phyloP scores from a whole-genome alignment of 106 monocot genomes.

The Posidonia australis region DNA sequence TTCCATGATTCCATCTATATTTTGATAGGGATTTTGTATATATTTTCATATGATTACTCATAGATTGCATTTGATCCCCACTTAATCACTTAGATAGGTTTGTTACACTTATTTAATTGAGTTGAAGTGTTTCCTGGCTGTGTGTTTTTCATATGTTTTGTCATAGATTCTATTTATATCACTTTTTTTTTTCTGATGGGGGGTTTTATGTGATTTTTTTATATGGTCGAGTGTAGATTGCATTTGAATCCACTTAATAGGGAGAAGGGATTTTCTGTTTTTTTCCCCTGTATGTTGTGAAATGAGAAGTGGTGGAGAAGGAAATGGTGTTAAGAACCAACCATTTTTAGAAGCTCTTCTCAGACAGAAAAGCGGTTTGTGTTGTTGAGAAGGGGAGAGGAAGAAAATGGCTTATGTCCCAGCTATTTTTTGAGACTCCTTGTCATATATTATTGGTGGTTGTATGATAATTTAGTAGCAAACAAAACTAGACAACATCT shows the following conservation, averaged over 20 bases:
- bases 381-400: not conserved
- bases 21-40: not conserved
- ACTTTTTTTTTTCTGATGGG: not conserved
- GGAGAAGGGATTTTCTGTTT: not conserved
- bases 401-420: not conserved
- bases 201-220: not conserved
- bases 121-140: too few species aligned
- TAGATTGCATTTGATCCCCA: not conserved
- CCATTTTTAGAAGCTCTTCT: conserved; percentile 15
- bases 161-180: not conserved
- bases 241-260: not conserved
- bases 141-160: too few species aligned
- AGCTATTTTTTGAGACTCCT: not conserved
- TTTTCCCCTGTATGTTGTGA: not conserved
- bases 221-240: too few species aligned
- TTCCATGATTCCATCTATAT: not conserved
- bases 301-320: conserved; percentile 11
- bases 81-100: not conserved
- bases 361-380: not conserved
- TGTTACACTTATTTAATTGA: too few species aligned
- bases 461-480: not conserved
- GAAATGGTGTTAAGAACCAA: conserved; percentile 1
- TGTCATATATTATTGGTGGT: not conserved
- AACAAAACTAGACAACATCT: too few species aligned
- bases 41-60: not conserved